A percentile compares a stretch with the other conserved stretches of the same genome.
Conservation (phyloP, 257 asterid species). For the Anisodus tanguticus region DNA sequence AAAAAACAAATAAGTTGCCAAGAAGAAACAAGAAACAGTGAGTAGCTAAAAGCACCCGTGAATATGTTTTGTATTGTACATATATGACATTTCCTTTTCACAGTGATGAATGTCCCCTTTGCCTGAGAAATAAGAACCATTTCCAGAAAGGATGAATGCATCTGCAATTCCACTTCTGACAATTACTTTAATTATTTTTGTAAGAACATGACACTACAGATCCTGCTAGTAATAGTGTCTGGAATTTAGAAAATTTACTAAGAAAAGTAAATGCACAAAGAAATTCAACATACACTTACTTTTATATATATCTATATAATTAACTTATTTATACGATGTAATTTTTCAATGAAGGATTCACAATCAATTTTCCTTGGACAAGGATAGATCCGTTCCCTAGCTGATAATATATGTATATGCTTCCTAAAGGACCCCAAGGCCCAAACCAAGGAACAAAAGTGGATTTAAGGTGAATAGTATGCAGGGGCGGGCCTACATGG, state of each 20-base stretch:
- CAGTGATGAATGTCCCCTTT: not conserved
- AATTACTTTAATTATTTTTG: too few relatives aligned
- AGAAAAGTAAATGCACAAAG: too few relatives aligned
- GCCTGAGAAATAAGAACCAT: not conserved
- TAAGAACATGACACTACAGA: not conserved
- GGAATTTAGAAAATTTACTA: too few relatives aligned
- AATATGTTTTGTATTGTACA: not conserved
- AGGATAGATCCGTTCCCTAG: too few relatives aligned
- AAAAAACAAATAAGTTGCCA: not conserved
- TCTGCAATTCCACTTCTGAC: slow-evolving; percentile 1
- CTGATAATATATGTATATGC: not conserved
- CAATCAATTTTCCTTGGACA: too few relatives aligned
- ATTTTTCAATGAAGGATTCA: too few relatives aligned
- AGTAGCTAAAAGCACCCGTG: not conserved
- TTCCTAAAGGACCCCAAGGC: not conserved
- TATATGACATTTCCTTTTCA: not conserved
- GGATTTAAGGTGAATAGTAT: too few relatives aligned
- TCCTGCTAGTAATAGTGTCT: not conserved
- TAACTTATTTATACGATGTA: too few relatives aligned
- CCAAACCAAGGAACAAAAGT: too few relatives aligned
- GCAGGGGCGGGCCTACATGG: too few relatives aligned
- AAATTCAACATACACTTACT: too few relatives aligned
- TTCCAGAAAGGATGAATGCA: not conserved
- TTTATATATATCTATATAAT: too few relatives aligned
- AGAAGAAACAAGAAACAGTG: not conserved